Evolutionary conservation across 1,284 basidiomycete genomes (phyloP).

Genomic region (Rhizoctonia solani): DNA sequence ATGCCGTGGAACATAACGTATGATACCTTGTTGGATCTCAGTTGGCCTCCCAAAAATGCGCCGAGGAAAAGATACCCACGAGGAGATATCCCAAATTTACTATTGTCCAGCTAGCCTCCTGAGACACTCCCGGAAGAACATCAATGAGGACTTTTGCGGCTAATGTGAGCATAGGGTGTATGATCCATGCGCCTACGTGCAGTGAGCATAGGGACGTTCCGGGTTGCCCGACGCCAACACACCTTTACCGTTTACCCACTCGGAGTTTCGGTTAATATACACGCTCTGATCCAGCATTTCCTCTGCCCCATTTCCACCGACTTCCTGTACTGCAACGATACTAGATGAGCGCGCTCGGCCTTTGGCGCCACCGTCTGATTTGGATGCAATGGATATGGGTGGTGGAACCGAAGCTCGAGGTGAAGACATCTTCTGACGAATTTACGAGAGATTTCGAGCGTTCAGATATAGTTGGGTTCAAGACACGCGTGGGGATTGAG

Average conservation of each 20-base stretch:
- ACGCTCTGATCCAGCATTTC: slow-evolving; percentile 80
- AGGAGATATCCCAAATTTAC: slow-evolving; percentile 92
- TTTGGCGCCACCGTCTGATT: slow-evolving; percentile 42
- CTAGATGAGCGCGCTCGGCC: slow-evolving; percentile 74
- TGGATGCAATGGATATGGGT: slow-evolving; percentile 30
- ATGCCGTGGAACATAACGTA: slow-evolving; percentile 99
- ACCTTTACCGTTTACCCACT: slow-evolving; percentile 99
- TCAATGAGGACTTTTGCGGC: slow-evolving; percentile 92
- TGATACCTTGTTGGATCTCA: slow-evolving; percentile 64
- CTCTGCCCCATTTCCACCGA: slow-evolving; percentile 77
- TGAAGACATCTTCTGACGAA: slow-evolving; percentile 26
- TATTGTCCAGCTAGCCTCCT: slow-evolving; percentile 94
- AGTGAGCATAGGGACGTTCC: too few species aligned
- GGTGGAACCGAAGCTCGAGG: slow-evolving; percentile 29
- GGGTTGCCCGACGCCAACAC: too few species aligned
- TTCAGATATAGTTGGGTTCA: neutral
- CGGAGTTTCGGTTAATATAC: slow-evolving; percentile 90
- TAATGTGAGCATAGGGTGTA: slow-evolving; percentile 92
- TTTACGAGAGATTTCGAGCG: neutral
- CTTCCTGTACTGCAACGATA: slow-evolving; percentile 86
- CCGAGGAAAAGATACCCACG: slow-evolving; percentile 56
- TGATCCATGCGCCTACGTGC: slow-evolving; percentile 88
- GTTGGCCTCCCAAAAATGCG: neutral
- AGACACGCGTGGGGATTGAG: neutral
- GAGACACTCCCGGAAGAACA: slow-evolving; percentile 90